Evolutionary conservation across 169 alveolate genomes (phyloP), one percentile per base, ranked within the genome.

Genomic region (Pseudocohnilembus persalinus): DNA sequence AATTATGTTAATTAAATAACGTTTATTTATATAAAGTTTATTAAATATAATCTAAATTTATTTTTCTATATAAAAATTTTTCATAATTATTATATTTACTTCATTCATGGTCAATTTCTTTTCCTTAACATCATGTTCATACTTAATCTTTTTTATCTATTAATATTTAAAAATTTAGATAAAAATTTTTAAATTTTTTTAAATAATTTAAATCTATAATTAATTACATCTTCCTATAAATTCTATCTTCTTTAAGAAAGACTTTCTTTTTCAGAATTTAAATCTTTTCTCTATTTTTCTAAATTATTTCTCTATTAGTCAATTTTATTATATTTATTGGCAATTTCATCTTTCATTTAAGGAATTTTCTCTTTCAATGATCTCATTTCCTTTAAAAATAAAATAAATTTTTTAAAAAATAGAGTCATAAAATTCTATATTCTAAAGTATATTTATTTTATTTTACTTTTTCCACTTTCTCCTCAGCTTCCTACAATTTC

Each of bases 331-430:
- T 49, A 49, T 20, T 49, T 49, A 20, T 4, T 49, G 20, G 68
- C 4, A 11, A 49, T 49, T 49, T 49, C 68, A 49, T 93, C 96
- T 75, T 91, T 91, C 77, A 88, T 88, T n/a, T 85, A 88, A 35
- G 92, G 78, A 77, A 91, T 91, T 64, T 91, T 89, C 87, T 93
- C 92, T 85, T 95, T 93, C 6, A 94, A 92, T 74, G 92, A 94
- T 77, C 20, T 49, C 68, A 49, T 49, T 49, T 49, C 68, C 68
- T 49, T 49, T 11, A 49, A 49, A 49, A 49, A 49, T 4, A n/a
- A n/a, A n/a, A n/a, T n/a, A n/a, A n/a, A n/a, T n/a, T n/a, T n/a
- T n/a, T n/a, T n/a, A n/a, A n/a, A n/a, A n/a, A n/a, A 49, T 11
- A 49, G 68, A 49, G 4, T 49, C 20, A 49, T 4, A 49, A 49